A percentile compares a stretch with the other conserved stretches of the same genome.
These are phyloP conservation scores for Papiliotrema nemorosa DNA, from an alignment of 1,284 basidiomycete species.

Conservation along the genomic window DNA sequence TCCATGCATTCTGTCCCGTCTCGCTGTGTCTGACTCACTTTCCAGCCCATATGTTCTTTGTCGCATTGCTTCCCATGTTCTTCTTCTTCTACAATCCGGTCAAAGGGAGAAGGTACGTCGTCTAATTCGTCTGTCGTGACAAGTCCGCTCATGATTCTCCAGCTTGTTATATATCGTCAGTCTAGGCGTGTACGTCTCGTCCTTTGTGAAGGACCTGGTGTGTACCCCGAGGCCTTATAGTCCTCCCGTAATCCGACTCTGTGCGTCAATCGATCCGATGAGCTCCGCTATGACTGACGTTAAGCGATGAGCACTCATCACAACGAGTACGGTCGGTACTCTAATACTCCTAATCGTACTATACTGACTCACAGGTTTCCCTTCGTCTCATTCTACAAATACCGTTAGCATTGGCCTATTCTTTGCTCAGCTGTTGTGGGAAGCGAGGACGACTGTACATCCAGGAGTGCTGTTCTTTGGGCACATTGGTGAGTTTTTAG, in stretches of 20 bases:
- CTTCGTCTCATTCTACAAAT: constrained; percentile 93
- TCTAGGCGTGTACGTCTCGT: constrained; percentile 77
- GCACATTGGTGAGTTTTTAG: constrained; percentile 23
- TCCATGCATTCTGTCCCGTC: neutral
- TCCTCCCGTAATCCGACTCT: constrained; percentile 80
- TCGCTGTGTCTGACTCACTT: neutral
- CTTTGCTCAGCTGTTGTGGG: constrained; percentile 48
- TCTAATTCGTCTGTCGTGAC: too few species aligned
- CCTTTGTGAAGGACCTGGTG: constrained; percentile 81
- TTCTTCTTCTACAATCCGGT: constrained; percentile 81
- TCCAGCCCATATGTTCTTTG: constrained; percentile 84
- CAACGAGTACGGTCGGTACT: constrained; percentile 45
- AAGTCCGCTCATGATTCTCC: too few species aligned
- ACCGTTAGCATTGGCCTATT: constrained; percentile 81
- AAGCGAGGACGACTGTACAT: constrained; percentile 19
- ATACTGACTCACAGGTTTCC: constrained; percentile 66
- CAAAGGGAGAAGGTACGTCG: constrained; percentile 64
- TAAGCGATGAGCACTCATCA: constrained; percentile 78
- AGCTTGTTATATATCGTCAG: constrained; percentile 71
- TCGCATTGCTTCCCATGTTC: constrained; percentile 76
- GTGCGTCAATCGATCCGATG: constrained; percentile 23
- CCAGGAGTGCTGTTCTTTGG: constrained; percentile 10
- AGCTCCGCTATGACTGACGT: neutral
- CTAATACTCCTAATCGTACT: neutral
- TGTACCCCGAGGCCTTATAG: constrained; percentile 88